Conservation (phyloP, 2,329 filamentous ascomycete genomes). For the Penicillium sclerotiorum region DNA sequence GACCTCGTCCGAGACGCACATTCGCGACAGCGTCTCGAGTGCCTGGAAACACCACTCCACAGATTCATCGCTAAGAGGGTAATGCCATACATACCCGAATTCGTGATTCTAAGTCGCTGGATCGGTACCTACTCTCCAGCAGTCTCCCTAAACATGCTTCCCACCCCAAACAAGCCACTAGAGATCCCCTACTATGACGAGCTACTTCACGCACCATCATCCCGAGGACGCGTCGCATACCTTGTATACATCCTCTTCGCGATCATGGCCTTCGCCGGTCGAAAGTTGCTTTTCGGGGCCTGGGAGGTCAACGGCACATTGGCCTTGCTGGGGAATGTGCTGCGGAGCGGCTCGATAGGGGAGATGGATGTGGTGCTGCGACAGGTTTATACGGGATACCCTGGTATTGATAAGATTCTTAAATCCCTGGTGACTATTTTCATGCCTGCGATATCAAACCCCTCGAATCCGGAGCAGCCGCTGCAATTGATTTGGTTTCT, state of each 20-base stretch:
- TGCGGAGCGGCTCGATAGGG: conserved; percentile 1
- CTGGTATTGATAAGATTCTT: conserved; percentile 11
- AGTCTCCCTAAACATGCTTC: conserved; percentile 14
- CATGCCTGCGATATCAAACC: conserved; percentile 9
- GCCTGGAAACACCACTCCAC: conserved; percentile 16
- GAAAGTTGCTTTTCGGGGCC: conserved; percentile 10
- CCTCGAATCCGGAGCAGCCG: conserved; percentile 8
- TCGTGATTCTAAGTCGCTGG: conserved; percentile 1
- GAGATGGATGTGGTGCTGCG: conserved; percentile 5
- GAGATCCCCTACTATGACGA: conserved; percentile 15
- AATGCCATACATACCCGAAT: conserved; percentile 6
- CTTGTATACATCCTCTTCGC: neutral
- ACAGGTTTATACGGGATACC: conserved; percentile 9
- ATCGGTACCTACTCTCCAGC: neutral
- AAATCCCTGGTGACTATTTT: conserved; percentile 12
- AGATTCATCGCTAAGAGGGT: conserved; percentile 14
- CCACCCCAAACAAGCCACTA: neutral
- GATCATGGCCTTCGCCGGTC: conserved; percentile 8
- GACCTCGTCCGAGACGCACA: conserved; percentile 14
- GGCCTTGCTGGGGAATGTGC: conserved; percentile 3
- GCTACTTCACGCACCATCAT: conserved; percentile 4
- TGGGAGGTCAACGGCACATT: conserved; percentile 12
- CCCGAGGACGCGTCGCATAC: conserved; percentile 1
- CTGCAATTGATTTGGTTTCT: conserved; percentile 18
- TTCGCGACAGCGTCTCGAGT: conserved; percentile 18